Evolutionary conservation across 2,329 filamentous ascomycete species (phyloP).

Genomic region (Zymoseptoria pseudotritici): DNA sequence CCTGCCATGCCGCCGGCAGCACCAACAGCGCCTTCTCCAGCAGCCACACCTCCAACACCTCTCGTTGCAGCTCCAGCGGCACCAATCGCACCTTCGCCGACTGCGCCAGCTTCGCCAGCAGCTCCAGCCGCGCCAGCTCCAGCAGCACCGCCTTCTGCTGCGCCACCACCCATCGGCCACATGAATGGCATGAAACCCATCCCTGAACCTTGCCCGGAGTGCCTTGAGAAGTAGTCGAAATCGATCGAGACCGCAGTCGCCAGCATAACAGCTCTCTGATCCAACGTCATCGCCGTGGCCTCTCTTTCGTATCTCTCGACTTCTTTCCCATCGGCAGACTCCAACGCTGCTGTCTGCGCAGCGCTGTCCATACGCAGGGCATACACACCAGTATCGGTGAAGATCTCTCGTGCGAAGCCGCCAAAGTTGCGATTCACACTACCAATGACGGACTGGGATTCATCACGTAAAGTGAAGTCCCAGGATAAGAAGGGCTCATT

Average conservation of each 20-base stretch:
- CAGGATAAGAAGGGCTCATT: slow-evolving; percentile 57
- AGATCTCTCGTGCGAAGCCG: slow-evolving; percentile 56
- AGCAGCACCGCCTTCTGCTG: slow-evolving; percentile 32
- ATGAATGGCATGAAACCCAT: slow-evolving; percentile 48
- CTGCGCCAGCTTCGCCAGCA: slow-evolving; percentile 32
- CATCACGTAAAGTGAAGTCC: slow-evolving; percentile 54
- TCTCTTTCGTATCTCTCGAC: slow-evolving; percentile 20
- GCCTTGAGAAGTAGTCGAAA: slow-evolving; percentile 61
- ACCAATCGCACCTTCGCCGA: slow-evolving; percentile 27
- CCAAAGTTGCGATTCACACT: slow-evolving; percentile 58
- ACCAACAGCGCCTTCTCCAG: slow-evolving; percentile 36
- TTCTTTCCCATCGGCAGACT: slow-evolving; percentile 21
- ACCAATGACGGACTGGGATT: slow-evolving; percentile 46
- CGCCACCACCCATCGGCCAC: slow-evolving; percentile 35
- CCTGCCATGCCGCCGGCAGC: slow-evolving; percentile 54
- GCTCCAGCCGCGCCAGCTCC: slow-evolving; percentile 31
- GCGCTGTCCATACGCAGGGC: slow-evolving; percentile 58
- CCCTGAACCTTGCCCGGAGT: slow-evolving; percentile 41
- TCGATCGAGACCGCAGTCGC: slow-evolving; percentile 59
- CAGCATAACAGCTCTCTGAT: slow-evolving; percentile 59
- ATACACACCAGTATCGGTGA: slow-evolving; percentile 60
- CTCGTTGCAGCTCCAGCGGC: slow-evolving; percentile 32
- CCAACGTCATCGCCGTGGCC: slow-evolving; percentile 52
- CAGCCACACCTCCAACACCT: slow-evolving; percentile 29
- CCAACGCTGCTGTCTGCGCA: slow-evolving; percentile 30